Base-by-base conservation (phyloP, 805 yeast species). In the Yarrowia keelungensis region DNA sequence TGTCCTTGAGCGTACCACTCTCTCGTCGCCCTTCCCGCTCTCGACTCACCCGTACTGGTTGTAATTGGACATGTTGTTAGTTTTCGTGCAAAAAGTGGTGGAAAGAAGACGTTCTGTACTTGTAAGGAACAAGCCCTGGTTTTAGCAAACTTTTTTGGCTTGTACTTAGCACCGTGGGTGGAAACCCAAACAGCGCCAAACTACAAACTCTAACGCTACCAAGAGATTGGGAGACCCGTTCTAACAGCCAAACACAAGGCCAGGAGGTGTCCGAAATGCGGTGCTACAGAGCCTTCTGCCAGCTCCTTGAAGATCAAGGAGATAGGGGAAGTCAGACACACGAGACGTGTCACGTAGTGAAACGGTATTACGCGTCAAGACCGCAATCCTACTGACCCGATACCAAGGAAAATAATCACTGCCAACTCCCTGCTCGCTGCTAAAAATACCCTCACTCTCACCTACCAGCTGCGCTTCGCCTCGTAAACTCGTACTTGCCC, bases 1-100 rank as follows among this genome's bases (percentile, higher is more conserved):
- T 2, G 32, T 26, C 32, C 32, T 26, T 26, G 7, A 26, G 32
- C 32, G 32, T 3, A 26, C 32, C 32, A 5, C 32, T 5, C 7
- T 26, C 32, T 26, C 32, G 32, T 26, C 32, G 32, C 32, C 32
- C 7, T 26, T 26, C 32, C 32, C 19, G 19, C 19, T 26, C 32
- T 26, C 32, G 32, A 59, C 66, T 43, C 53, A 45, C 66, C 67
- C 67, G 67, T 62, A 62, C 67, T 62, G 67, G 56, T 62, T 62
- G 56, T 62, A 62, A 41, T 49, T 49, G 46, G 67, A 62, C 67
- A 62, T 62, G 64, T 22, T 32, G 64, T 22, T 16, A 14, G 53
- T 32, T 26, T 26, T 26, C 32, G 62, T 32, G 62, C 49, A 39
- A 22, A 42, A 8, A 51, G 22, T n/a, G 65, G n/a, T 51, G 65